Evolutionary conservation across 78 protist genomes (phyloP), one percentile per base, ranked within the genome.

Genomic region (Chrysochromulina tobinii): DNA sequence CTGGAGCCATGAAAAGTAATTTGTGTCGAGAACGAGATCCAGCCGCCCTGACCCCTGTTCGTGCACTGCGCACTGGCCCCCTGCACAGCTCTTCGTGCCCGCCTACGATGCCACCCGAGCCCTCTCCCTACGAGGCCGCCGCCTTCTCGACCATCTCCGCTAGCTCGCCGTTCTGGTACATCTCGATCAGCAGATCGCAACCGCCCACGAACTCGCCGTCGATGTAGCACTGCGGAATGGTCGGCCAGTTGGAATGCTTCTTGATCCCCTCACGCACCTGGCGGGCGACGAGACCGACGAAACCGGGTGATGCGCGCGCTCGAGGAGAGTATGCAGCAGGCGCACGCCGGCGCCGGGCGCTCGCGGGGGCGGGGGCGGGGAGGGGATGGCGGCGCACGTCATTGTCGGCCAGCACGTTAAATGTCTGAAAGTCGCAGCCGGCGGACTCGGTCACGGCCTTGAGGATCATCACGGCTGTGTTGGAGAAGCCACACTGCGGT

Each of bases 161-260:
- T 68, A 96, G 86, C 90, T 95, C 95, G 9, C 96, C 98, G 9
- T 20, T 58, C 61, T 91, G 75, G 89, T 90, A 93, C 96, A 97
- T 72, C 21, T 95, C 81, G 61, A 91, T 23, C 38, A 96, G 0
- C 8, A 97, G 88, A 88, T 98, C 99, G 23, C 94, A 93, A 6
- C 99, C 99, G 58, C 99, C 99, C 14, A 97, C 94, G 90, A 97
- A 96, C 91, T 96, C 97, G 66, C 98, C 98, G 2, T 96, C 87
- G 77, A 97, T 66, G 90, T 91, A 98, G 87, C 97, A 92, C 87
- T 98, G 99, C 50, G 99, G 99, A 8, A 98, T 87, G 25, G 99
- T 98, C 67, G 97, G 99, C 99, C 99, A 98, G 54, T 66, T 83
- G 95, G 95, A 79, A 85, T 59, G 93, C 50, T 88, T 89, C 88